Evolutionary conservation across 106 monocot genomes (phyloP).

Genomic region (Dactylorhiza incarnata): DNA sequence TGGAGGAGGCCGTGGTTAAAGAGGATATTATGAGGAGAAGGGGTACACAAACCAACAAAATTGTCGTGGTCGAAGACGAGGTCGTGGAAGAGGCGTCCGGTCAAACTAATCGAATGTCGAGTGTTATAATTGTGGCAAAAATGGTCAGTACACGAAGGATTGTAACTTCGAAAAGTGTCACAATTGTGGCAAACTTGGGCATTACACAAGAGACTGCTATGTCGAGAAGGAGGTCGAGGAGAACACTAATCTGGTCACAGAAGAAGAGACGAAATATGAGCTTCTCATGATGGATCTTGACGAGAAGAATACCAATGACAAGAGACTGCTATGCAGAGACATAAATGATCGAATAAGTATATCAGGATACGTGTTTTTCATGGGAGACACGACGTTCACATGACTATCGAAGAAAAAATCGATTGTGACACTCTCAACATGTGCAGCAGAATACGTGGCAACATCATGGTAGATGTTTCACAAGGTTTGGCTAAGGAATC

Average conservation of each 20-base stretch:
- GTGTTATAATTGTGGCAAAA: neutral
- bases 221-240: neutral
- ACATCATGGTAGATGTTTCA: too few species aligned
- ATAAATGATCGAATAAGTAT: too few species aligned
- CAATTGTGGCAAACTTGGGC: neutral
- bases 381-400: too few species aligned
- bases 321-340: too few species aligned
- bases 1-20: conserved; percentile 7
- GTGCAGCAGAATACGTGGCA: too few species aligned
- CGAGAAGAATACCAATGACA: neutral
- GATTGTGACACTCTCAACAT: too few species aligned
- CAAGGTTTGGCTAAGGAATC: too few species aligned
- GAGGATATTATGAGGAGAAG: neutral
- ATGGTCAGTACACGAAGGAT: neutral
- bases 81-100: neutral
- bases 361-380: too few species aligned
- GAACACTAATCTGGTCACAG: neutral
- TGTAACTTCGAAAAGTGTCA: neutral
- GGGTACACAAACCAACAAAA: neutral
- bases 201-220: neutral
- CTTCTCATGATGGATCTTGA: neutral
- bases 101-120: neutral
- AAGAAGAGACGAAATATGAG: neutral
- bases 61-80: neutral
- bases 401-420: too few species aligned